Evolutionary conservation across 2,329 filamentous ascomycete genomes (phyloP).

Genomic region (Sclerotinia spermophila): DNA sequence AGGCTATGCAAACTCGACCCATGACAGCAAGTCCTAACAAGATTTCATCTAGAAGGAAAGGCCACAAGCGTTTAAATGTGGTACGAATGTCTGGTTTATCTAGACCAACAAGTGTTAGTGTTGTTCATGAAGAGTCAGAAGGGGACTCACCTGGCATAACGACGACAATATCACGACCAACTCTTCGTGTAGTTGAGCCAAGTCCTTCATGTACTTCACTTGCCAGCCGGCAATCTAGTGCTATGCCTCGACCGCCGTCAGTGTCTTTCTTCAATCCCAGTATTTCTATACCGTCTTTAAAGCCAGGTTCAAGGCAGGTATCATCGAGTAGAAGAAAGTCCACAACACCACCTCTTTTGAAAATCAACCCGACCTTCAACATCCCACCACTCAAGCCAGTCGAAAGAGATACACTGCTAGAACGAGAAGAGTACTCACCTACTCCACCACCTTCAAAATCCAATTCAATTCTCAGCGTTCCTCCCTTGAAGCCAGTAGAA

Average conservation of each 20-base stretch:
- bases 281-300: constrained; percentile 22
- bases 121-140: constrained; percentile 31
- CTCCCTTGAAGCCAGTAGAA: constrained; percentile 9
- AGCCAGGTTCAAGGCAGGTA: background rate
- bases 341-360: constrained; percentile 22
- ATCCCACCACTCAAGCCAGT: constrained; percentile 19
- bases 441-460: constrained; percentile 27
- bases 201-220: constrained; percentile 22
- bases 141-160: constrained; percentile 22
- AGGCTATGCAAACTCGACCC: constrained; percentile 23
- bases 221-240: constrained; percentile 13
- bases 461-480: constrained; percentile 24
- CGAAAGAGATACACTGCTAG: background rate
- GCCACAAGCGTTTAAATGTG: constrained; percentile 31
- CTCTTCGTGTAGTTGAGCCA: constrained; percentile 19
- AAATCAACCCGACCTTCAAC: constrained; percentile 27
- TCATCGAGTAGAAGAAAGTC: constrained; percentile 2
- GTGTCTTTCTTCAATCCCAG: constrained; percentile 28
- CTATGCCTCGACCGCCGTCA: constrained; percentile 26
- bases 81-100: constrained; percentile 31
- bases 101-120: constrained; percentile 27
- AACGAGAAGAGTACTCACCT: constrained; percentile 10
- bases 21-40: constrained; percentile 21
- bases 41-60: constrained; percentile 22
- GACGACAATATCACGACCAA: constrained; percentile 18